Evolutionary conservation across 768 basidiomycete genomes (phyloP).

Genomic region (Russula vinacea): DNA sequence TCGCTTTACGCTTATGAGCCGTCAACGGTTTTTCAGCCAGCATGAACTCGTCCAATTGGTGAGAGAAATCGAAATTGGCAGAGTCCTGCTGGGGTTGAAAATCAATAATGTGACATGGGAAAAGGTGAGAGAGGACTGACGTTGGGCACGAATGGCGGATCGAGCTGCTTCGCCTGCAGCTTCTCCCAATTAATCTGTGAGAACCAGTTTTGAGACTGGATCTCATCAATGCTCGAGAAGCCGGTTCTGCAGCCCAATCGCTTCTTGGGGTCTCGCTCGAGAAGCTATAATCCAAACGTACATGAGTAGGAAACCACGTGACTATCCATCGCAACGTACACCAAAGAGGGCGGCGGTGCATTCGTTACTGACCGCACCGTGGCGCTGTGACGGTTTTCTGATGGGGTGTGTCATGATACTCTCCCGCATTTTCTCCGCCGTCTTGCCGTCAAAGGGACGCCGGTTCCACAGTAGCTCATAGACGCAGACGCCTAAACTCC

Average conservation of each 20-base stretch:
- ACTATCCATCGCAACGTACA: slow-evolving; percentile 45
- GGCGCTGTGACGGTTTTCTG: slow-evolving; percentile 57
- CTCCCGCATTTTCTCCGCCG: slow-evolving; percentile 81
- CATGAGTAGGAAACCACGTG: neutral
- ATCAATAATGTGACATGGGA: slow-evolving; percentile 18
- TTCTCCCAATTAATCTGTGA: slow-evolving; percentile 73
- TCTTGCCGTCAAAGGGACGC: slow-evolving; percentile 89
- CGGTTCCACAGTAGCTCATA: slow-evolving; percentile 83
- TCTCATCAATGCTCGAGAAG: slow-evolving; percentile 69
- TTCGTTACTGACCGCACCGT: slow-evolving; percentile 53
- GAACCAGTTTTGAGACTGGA: slow-evolving; percentile 87
- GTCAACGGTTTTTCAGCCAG: slow-evolving; percentile 98
- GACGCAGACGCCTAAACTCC: slow-evolving; percentile 88
- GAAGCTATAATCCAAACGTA: slow-evolving; percentile 49
- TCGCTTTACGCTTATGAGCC: slow-evolving; percentile 86
- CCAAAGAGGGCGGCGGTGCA: slow-evolving; percentile 63
- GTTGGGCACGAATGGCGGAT: slow-evolving; percentile 88
- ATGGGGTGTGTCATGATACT: slow-evolving; percentile 80
- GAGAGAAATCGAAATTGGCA: slow-evolving; percentile 97
- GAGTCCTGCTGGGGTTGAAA: slow-evolving; percentile 67
- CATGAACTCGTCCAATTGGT: slow-evolving; percentile 95
- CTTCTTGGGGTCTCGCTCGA: slow-evolving; percentile 75
- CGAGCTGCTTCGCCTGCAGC: slow-evolving; percentile 62
- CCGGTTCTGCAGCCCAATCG: slow-evolving; percentile 78
- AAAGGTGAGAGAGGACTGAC: slow-evolving; percentile 49